These are phyloP conservation scores for Amanita muscaria DNA, from an alignment of 768 basidiomycete genomes.

Conservation along the genomic window DNA sequence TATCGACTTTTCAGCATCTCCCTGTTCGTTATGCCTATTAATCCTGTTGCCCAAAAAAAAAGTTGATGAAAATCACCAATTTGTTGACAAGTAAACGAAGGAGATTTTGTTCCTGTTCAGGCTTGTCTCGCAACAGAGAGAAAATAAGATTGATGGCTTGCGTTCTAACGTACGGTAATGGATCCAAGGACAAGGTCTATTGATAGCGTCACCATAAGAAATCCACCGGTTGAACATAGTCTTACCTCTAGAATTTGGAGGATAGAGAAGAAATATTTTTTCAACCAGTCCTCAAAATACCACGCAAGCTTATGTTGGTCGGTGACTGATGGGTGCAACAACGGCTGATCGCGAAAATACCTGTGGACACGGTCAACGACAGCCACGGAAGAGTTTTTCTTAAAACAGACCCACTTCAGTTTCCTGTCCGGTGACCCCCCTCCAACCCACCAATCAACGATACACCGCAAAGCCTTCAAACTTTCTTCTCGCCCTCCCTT, in stretches of 20 bases:
- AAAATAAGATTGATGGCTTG: constrained; percentile 74
- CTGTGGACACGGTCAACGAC: constrained; percentile 28
- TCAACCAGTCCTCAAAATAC: constrained; percentile 97
- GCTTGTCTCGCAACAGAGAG: constrained; percentile 78
- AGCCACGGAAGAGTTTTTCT: background rate
- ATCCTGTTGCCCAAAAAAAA: background rate
- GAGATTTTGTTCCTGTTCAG: constrained; percentile 97
- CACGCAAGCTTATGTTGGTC: constrained; percentile 72
- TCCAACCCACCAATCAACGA: constrained; percentile 97
- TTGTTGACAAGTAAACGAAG: constrained; percentile 91
- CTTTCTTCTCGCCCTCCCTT: constrained; percentile 92
- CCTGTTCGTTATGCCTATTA: no score
- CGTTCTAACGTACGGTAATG: constrained; percentile 79
- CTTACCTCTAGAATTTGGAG: constrained; percentile 83
- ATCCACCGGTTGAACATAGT: background rate
- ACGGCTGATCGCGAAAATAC: constrained; percentile 85
- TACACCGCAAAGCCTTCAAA: constrained; percentile 79
- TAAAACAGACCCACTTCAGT: constrained; percentile 56
- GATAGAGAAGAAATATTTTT: constrained; percentile 91
- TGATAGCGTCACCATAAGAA: background rate
- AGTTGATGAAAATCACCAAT: constrained; percentile 43
- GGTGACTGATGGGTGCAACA: constrained; percentile 51
- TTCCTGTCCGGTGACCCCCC: constrained; percentile 87
- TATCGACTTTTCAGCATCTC: constrained; percentile 81
- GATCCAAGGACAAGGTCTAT: constrained; percentile 75